Percentiles rank a stretch among this genome's conserved stretches.
Evolutionary conservation across 2,329 filamentous ascomycete genomes (phyloP).

Genomic region (Colletotrichum echinochloae): DNA sequence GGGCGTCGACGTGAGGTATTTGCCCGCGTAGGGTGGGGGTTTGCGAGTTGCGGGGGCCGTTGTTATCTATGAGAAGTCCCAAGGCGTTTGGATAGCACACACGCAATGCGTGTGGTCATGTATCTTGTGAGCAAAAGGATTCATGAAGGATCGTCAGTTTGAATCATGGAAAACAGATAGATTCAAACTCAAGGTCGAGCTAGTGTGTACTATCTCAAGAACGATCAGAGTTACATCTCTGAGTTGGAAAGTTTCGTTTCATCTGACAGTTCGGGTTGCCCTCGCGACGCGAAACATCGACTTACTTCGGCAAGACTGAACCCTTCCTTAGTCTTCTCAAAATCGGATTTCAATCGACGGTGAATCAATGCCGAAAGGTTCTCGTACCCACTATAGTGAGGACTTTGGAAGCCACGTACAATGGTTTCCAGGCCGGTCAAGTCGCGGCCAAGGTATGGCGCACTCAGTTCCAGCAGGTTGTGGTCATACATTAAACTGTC

Average conservation of each 20-base stretch:
- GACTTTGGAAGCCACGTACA: neutral
- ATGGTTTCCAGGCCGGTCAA: neutral
- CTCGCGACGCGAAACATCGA: neutral
- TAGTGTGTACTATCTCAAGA: neutral
- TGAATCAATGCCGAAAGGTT: neutral
- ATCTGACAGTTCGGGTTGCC: neutral
- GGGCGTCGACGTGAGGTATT: neutral
- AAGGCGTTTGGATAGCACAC: neutral
- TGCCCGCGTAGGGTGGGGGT: neutral
- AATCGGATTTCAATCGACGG: neutral
- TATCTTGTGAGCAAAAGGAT: neutral
- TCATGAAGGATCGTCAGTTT: neutral
- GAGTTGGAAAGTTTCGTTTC: neutral
- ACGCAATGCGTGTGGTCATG: neutral
- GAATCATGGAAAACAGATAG: too few relatives aligned
- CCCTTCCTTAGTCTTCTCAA: neutral
- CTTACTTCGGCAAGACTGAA: neutral
- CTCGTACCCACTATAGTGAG: too few relatives aligned
- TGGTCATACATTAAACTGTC: neutral
- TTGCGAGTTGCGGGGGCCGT: neutral
- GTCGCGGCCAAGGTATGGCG: neutral
- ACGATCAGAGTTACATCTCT: neutral
- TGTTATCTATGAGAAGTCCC: too few relatives aligned
- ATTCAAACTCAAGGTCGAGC: neutral
- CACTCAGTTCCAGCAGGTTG: neutral